Percentiles rank a stretch among this genome's conserved stretches.
phyloP scores from a whole-genome alignment of 768 basidiomycete species.

The Fistulinella prunicolor region DNA sequence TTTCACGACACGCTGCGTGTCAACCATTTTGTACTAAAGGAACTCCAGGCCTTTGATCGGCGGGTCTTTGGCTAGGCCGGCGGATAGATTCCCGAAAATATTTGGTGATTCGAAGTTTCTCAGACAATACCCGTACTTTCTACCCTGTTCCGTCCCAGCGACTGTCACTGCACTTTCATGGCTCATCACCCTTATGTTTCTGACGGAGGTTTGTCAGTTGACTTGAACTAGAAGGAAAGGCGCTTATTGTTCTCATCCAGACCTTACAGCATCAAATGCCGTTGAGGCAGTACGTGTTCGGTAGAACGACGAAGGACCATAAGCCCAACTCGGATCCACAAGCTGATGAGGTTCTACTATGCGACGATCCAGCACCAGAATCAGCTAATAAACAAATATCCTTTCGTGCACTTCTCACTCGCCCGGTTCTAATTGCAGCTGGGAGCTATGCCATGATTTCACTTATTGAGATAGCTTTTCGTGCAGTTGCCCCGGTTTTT shows the following conservation, averaged over 20 bases:
- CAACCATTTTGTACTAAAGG: background rate
- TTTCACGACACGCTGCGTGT: background rate
- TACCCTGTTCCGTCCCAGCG: conserved; percentile 67
- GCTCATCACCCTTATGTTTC: conserved; percentile 46
- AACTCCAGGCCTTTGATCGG: conserved; percentile 56
- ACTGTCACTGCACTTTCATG: conserved; percentile 50
- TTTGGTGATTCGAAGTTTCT: conserved; percentile 60
- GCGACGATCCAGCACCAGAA: too few species aligned
- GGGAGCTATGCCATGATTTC: conserved; percentile 60
- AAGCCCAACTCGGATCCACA: background rate
- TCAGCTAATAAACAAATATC: conserved; percentile 42
- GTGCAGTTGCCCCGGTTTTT: conserved; percentile 40
- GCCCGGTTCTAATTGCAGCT: conserved; percentile 53
- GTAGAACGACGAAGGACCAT: conserved; percentile 1
- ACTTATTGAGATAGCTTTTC: conserved; percentile 61
- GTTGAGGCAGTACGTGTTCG: conserved; percentile 16
- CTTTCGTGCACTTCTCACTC: conserved; percentile 46
- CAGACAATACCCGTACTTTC: conserved; percentile 68
- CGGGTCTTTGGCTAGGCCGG: conserved; percentile 59
- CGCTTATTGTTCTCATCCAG: conserved; percentile 8
- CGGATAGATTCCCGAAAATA: conserved; percentile 58
- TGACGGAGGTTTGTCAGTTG: conserved; percentile 47
- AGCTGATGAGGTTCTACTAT: too few species aligned
- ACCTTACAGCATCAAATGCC: conserved; percentile 15
- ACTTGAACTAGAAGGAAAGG: background rate